Percentiles rank a stretch among this genome's conserved stretches.
Evolutionary conservation across 352 stramenopile species (phyloP).

Genomic region (Phytopythium chamaehyphon): DNA sequence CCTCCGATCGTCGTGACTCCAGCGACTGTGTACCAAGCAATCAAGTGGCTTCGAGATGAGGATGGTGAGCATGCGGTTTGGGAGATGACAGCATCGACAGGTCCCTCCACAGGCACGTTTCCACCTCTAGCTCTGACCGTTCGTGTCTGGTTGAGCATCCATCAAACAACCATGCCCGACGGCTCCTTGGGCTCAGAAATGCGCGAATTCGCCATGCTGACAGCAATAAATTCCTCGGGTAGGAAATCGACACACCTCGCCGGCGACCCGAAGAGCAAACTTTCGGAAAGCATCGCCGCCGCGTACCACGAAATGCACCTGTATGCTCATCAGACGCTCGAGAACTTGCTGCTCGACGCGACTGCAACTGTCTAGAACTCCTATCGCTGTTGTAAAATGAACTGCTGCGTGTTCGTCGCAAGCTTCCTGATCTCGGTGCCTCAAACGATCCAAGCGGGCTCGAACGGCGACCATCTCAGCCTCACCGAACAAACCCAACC

Average conservation of each 20-base stretch:
- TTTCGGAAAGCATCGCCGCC: not conserved
- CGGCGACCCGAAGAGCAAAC: not conserved
- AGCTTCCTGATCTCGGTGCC: too few species aligned
- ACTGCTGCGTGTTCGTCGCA: too few species aligned
- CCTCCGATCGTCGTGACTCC: not conserved
- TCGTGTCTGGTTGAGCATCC: not conserved
- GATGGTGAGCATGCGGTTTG: not conserved
- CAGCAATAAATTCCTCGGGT: too few species aligned
- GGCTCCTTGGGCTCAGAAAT: not conserved
- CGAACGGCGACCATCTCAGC: too few species aligned
- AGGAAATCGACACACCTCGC: too few species aligned
- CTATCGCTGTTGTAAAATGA: too few species aligned
- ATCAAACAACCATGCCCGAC: not conserved
- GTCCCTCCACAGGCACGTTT: not conserved
- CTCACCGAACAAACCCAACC: too few species aligned
- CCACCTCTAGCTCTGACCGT: not conserved
- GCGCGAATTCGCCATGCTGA: not conserved
- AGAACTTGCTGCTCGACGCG: slow-evolving; percentile 1
- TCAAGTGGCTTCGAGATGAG: not conserved
- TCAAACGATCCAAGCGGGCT: too few species aligned
- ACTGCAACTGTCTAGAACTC: not conserved
- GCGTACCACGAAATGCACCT: slow-evolving; percentile 1
- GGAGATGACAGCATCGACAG: slow-evolving; percentile 1
- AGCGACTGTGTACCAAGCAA: not conserved
- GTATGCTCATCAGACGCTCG: not conserved